Conservation (phyloP, 306 rosid genomes). For the Crotalaria pallida region DNA sequence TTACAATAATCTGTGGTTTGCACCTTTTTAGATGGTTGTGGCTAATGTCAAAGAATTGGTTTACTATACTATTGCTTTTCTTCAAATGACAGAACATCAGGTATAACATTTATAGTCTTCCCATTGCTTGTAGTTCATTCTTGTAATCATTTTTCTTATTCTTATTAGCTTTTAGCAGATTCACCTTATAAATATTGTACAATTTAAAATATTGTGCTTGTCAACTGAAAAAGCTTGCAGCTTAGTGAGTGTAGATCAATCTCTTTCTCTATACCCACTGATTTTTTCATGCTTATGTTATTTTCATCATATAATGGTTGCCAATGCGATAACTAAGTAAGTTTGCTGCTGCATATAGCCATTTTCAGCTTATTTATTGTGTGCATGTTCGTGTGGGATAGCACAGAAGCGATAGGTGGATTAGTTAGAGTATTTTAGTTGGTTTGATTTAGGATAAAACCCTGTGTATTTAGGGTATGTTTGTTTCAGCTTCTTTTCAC, state of each 20-base stretch:
- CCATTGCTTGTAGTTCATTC: not conserved
- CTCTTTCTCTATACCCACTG: not conserved
- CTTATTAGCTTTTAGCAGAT: constrained; percentile 16
- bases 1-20: not conserved
- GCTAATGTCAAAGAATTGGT: constrained; percentile 74
- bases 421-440: constrained; percentile 9
- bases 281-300: not conserved
- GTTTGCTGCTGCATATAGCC: not conserved
- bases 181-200: not conserved
- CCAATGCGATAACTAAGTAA: not conserved
- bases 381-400: not conserved
- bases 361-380: not conserved
- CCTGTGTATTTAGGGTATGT: no score
- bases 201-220: not conserved
- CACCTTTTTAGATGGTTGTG: constrained; percentile 44
- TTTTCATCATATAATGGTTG: constrained; percentile 2
- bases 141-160: constrained; percentile 6
- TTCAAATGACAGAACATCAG: constrained; percentile 93
- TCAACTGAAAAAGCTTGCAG: not conserved
- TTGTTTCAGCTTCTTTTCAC: no score
- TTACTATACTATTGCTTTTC: constrained; percentile 79
- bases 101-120: constrained; percentile 30
- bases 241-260: not conserved
- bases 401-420: not conserved
- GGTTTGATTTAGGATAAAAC: no score